Conservation (phyloP, 805 yeast species). For the Candida tammaniensis region DNA sequence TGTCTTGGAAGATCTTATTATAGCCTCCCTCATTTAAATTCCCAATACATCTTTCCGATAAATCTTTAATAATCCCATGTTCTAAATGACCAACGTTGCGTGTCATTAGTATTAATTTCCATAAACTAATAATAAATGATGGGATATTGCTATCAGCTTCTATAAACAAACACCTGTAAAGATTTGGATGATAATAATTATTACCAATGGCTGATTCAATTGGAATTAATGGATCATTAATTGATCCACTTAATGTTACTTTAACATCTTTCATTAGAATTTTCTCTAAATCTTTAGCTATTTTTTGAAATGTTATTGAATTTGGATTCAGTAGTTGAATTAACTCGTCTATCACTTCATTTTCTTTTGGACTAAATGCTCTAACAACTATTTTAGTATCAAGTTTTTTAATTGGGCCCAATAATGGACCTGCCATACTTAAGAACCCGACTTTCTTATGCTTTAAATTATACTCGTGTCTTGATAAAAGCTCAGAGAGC, state of each 20-base stretch:
- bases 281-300: constrained; percentile 19
- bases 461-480: constrained; percentile 3
- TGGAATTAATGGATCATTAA: constrained; percentile 38
- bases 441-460: constrained; percentile 28
- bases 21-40: constrained; percentile 23
- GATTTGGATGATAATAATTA: constrained; percentile 35
- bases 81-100: constrained; percentile 36
- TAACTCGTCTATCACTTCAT: constrained; percentile 34
- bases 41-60: constrained; percentile 30
- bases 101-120: constrained; percentile 27
- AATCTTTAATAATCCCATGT: constrained; percentile 26
- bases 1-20: constrained; percentile 22
- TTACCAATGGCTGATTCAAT: constrained; percentile 27
- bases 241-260: constrained; percentile 31
- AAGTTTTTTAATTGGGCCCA: constrained; percentile 31
- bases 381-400: constrained; percentile 36
- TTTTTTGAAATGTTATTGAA: constrained; percentile 15
- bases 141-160: constrained; percentile 21
- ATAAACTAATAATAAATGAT: constrained; percentile 24
- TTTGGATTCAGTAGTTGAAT: constrained; percentile 29
- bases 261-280: constrained; percentile 29
- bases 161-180: constrained; percentile 26
- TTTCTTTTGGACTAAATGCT: constrained; percentile 35
- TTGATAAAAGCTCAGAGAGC: constrained; percentile 19
- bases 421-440: constrained; percentile 33